Evolutionary conservation across 768 basidiomycete genomes (phyloP), one percentile per base, ranked within the genome.

Genomic region (Pleurotus tuoliensis): DNA sequence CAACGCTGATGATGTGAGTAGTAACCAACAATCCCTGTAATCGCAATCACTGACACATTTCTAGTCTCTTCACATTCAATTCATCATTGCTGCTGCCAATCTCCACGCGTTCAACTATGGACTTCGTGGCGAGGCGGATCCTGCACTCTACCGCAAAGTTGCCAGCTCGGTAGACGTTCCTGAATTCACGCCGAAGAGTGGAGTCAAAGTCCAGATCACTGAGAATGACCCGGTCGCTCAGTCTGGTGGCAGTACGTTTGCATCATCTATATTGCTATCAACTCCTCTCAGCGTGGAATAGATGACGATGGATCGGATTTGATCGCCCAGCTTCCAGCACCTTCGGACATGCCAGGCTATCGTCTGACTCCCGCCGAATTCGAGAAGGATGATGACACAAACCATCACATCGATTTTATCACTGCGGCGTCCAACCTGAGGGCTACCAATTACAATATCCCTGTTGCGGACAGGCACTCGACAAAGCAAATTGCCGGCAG

Each of bases 401-500:
- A 99, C 73, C 85, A 91, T 73, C 97, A 99, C 72, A 98, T 99
- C 67, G 97, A 96, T 73, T 98, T 98, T 74, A 96, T 99, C 73
- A 98, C 95, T 37, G 91, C 97, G 6, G 92, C 96, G 5, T 97
- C 94, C 49, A 98, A 99, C 76, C 80, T 98, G 54, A 91, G 97
- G 37, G 97, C 97, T 5, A 82, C 85, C 75, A 98, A 98, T 74
- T 99, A 99, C 73, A 87, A 76, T 58, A 98, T 99, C 66, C 80
- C 82, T 48, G 74, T 81, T 16, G 93, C 95, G 12, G 92, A 95
- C 71, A 82, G 86, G 52, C 95, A 98, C 74, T 82, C 86, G 51
- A 98, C 97, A 41, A 98, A 98, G 77, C 91, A 94, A 71, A 96
- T 98, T 66, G 95, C 95, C 12, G 96, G 97, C 48, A 98, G 98